Evolutionary conservation across 2,329 filamentous ascomycete genomes (phyloP), one percentile per base, ranked within the genome.

Genomic region (Alternaria arbusti): DNA sequence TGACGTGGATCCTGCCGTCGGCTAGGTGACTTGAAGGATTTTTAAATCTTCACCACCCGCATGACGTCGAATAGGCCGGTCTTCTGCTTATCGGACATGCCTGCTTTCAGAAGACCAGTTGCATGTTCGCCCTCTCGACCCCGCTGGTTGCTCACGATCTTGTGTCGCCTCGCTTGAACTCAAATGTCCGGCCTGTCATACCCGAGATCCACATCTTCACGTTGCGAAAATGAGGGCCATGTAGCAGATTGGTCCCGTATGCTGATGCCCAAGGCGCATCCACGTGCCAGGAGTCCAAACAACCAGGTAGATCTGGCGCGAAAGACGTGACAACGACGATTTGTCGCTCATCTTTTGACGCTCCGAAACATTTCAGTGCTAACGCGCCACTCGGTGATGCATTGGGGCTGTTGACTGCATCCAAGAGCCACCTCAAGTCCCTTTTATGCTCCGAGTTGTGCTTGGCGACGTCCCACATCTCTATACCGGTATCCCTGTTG

Each of bases 251-350:
- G 0, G 86, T 88, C 5, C 82, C 84, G 72, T 88, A 89, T 0
- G 84, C 86, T 8, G 80, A 80, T 3, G 76, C 80, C 80, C 83
- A 85, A 0, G 83, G 81, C 22, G 81, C 86, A 15, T 79, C 73
- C 3, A 78, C 69, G 54, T 89, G 78, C 64, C 84, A 80, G 0
- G 86, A 86, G 2, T 80, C 79, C 0, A 86, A 85, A 2, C 85
- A 84, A 7, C 81, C 81, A 47, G 81, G 65, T 0, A 85, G 66
- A n/a, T 79, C 84, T 1, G 87, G 87, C 3, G 87, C 86, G 69
- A 89, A 87, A 57, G 89, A 86, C 0, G 86, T 89, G 0, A 85
- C 82, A 0, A 89, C 81, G 0, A 89, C 61, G 6, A 88, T 57
- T 43, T 69, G 64, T n/a, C 61, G 64, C 6, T 59, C 52, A 8